Conservation (phyloP, 768 basidiomycete genomes). For the Leccinum fibrillosum region DNA sequence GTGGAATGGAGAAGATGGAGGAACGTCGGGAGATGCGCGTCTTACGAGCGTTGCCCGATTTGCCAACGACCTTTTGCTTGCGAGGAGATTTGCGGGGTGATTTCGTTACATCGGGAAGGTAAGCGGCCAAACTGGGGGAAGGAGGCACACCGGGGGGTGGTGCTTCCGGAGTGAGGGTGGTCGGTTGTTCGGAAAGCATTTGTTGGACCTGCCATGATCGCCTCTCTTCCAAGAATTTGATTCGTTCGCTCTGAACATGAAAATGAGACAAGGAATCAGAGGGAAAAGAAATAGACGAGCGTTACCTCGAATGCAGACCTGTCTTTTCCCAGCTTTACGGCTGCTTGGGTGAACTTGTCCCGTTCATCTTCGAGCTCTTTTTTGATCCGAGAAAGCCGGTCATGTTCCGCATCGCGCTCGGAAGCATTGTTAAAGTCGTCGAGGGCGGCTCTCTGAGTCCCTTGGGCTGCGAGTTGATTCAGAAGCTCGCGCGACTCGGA, state of each 20-base stretch:
- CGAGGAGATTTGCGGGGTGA: conserved; percentile 44
- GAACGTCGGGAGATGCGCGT: conserved; percentile 46
- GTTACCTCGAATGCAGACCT: conserved; percentile 63
- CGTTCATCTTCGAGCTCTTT: conserved; percentile 65
- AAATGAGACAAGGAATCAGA: conserved; percentile 1
- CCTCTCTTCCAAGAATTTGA: conserved; percentile 64
- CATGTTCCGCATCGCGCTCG: conserved; percentile 50
- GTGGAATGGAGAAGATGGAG: conserved; percentile 35
- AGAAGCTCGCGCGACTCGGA: conserved; percentile 52
- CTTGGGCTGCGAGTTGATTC: conserved; percentile 49
- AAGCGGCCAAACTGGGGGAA: conserved; percentile 22
- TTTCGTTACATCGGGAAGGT: conserved; percentile 34
- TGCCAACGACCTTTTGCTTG: conserved; percentile 46
- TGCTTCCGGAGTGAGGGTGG: conserved; percentile 28
- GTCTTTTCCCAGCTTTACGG: conserved; percentile 61
- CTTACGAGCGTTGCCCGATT: conserved; percentile 44
- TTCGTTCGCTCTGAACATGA: conserved; percentile 51
- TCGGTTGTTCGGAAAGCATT: conserved; percentile 58
- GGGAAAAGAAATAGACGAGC: not conserved
- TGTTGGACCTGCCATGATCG: conserved; percentile 67
- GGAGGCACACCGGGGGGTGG: conserved; percentile 21
- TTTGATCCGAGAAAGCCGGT: conserved; percentile 49
- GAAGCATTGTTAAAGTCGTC: conserved; percentile 51
- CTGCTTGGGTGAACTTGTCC: conserved; percentile 59
- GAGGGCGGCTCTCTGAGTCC: conserved; percentile 32